These are phyloP conservation scores for Arthromyces matolae DNA, from an alignment of 768 basidiomycete genomes.

Conservation along the genomic window DNA sequence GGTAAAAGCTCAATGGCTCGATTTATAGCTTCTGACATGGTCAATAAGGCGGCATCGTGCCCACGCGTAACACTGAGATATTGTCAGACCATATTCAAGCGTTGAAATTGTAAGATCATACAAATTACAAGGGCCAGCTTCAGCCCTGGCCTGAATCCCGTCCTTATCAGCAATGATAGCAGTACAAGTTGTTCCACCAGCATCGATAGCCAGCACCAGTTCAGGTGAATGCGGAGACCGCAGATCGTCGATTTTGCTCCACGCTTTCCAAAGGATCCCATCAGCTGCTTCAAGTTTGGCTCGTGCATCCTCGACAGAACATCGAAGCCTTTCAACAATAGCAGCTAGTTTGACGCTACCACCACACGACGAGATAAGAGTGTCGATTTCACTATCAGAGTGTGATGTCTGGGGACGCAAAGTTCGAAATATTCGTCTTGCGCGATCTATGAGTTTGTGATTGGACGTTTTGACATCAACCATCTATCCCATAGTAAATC, in stretches of 20 bases:
- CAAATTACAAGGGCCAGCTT: constrained; percentile 28
- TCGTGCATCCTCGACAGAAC: constrained; percentile 16
- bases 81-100: too few relatives aligned
- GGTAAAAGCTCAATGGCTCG: too few relatives aligned
- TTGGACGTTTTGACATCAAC: constrained; percentile 30
- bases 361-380: constrained; percentile 25
- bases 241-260: not conserved
- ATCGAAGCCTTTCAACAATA: constrained; percentile 22
- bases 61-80: too few relatives aligned
- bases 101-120: constrained; percentile 5
- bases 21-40: too few relatives aligned
- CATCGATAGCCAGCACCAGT: constrained; percentile 23
- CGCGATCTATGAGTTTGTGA: constrained; percentile 27
- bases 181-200: constrained; percentile 25
- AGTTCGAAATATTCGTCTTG: constrained; percentile 28
- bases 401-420: constrained; percentile 18
- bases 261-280: constrained; percentile 21
- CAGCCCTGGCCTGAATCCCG: constrained; percentile 18
- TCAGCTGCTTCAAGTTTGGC: constrained; percentile 15
- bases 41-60: too few relatives aligned
- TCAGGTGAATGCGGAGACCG: not conserved
- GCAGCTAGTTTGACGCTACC: constrained; percentile 31
- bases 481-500: constrained; percentile 22
- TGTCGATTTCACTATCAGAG: constrained; percentile 26
- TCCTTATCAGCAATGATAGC: constrained; percentile 19